phyloP scores from a whole-genome alignment of 805 yeast species.

The Kodamaea lidongshanica region DNA sequence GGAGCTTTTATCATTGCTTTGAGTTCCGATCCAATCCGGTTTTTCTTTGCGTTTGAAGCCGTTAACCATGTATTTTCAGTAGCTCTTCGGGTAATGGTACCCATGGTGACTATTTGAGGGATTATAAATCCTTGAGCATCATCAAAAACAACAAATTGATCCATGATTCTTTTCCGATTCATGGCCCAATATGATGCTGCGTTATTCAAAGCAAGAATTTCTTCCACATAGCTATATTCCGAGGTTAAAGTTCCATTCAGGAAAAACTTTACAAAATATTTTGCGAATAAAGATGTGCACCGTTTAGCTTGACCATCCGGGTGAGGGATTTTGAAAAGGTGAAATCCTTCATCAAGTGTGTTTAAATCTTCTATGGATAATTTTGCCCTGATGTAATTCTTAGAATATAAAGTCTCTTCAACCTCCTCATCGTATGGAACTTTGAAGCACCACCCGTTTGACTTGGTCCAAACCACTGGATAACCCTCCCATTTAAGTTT shows the following conservation, averaged over 20 bases:
- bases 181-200: conserved; percentile 91
- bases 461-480: conserved; percentile 76
- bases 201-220: conserved; percentile 72
- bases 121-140: conserved; percentile 57
- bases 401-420: conserved; percentile 24
- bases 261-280: conserved; percentile 62
- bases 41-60: conserved; percentile 86
- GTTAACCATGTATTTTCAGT: conserved; percentile 98
- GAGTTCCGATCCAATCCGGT: conserved; percentile 86
- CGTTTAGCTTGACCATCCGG: conserved; percentile 73
- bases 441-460: conserved; percentile 84
- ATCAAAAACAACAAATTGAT: conserved; percentile 76
- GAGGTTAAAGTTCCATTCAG: conserved; percentile 72
- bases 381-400: conserved; percentile 33
- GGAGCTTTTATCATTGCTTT: conserved; percentile 87
- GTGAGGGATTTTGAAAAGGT: conserved; percentile 75
- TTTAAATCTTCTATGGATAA: conserved; percentile 26
- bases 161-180: conserved; percentile 73
- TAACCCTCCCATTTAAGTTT: conserved; percentile 78
- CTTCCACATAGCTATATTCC: conserved; percentile 62
- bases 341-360: conserved; percentile 21
- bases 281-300: conserved; percentile 72
- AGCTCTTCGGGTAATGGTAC: conserved; percentile 92
- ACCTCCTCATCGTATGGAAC: conserved; percentile 39
- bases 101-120: conserved; percentile 87